Evolutionary conservation across 2,329 filamentous ascomycete genomes (phyloP), one percentile per base, ranked within the genome.

Genomic region (Cladophialophora chaetospira): DNA sequence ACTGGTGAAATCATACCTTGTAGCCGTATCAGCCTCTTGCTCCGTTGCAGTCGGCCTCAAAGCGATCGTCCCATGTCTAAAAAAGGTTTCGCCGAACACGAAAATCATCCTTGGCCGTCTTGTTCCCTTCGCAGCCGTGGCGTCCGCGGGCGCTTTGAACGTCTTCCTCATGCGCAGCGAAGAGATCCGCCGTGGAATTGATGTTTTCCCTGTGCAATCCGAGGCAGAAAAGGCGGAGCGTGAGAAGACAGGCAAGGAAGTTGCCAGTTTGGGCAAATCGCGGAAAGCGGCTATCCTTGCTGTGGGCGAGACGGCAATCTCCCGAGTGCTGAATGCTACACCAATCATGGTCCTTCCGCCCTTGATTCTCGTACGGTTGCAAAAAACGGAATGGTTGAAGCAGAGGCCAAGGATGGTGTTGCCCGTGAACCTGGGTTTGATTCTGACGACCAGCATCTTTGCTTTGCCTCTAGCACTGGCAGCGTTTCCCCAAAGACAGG

Each of bases 301-400:
- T 9, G 94, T 99, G 1, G 88, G 86, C 59, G 93, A 99, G 79
- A 99, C 94, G 45, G 94, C 94, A 2, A 78, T 95, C 43, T 94
- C 89, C 65, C 85, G 94, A 58, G 92, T 97, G 58, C 80, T 97
- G 67, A 99, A 97, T 74, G 89, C 91, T 59, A 95, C 89, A 10
- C 94, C 94, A 9, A 94, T 99, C 76, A 99, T 99, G 94, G 91
- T 96, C 11, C 79, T 99, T 43, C 94, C 94, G 38, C 91, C 94
- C 19, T 78, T 99, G 70, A 76, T 95, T 21, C 81, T 99, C 53
- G 88, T 97, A 50, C 82, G 86, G 65, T 78, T 99, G 66, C 92
- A 99, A 80, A 83, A 86, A 73, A 89, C 85, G 49, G 81, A 87
- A 58, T 97, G 91, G 91, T 75, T 97, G 66, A 85, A 86, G 76